phyloP scores from a whole-genome alignment of 768 basidiomycete species.

The Lactarius indigo region DNA sequence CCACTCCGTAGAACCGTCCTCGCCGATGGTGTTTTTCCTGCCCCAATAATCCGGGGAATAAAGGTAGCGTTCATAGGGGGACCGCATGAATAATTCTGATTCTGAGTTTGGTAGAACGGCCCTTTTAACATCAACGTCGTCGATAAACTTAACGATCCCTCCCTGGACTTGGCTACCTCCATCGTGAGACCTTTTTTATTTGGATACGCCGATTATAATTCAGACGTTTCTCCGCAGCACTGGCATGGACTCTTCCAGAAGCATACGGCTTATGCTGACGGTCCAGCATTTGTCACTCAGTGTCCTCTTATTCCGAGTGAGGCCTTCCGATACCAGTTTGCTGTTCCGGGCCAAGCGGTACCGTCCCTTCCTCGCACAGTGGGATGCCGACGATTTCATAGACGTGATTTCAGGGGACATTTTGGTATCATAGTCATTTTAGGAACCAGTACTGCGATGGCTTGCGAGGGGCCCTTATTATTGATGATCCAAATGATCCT shows the following conservation, averaged over 20 bases:
- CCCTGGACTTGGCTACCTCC: slow-evolving; percentile 45
- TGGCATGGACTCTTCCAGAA: background rate
- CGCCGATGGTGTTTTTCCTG: slow-evolving; percentile 47
- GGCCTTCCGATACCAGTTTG: background rate
- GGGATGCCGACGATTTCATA: background rate
- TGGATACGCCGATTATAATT: background rate
- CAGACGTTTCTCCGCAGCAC: background rate
- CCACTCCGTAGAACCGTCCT: slow-evolving; percentile 36
- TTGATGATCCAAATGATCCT: slow-evolving; percentile 31
- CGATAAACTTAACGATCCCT: slow-evolving; percentile 42
- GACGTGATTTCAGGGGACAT: slow-evolving; percentile 24
- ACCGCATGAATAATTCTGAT: slow-evolving; percentile 29
- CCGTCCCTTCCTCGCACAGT: slow-evolving; percentile 33
- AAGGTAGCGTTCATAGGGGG: slow-evolving; percentile 22
- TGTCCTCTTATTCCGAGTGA: slow-evolving; percentile 29
- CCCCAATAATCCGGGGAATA: slow-evolving; percentile 42
- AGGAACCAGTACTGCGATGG: slow-evolving; percentile 32
- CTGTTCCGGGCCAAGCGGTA: slow-evolving; percentile 29
- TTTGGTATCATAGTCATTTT: slow-evolving; percentile 24
- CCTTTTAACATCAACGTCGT: slow-evolving; percentile 42
- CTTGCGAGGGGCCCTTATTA: slow-evolving; percentile 30
- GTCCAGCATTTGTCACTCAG: slow-evolving; percentile 36
- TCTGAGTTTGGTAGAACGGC: slow-evolving; percentile 30
- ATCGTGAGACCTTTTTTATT: slow-evolving; percentile 36
- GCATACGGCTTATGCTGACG: slow-evolving; percentile 16